Conservation (phyloP, 164 flowering plant genomes). For the Annona squamosa region DNA sequence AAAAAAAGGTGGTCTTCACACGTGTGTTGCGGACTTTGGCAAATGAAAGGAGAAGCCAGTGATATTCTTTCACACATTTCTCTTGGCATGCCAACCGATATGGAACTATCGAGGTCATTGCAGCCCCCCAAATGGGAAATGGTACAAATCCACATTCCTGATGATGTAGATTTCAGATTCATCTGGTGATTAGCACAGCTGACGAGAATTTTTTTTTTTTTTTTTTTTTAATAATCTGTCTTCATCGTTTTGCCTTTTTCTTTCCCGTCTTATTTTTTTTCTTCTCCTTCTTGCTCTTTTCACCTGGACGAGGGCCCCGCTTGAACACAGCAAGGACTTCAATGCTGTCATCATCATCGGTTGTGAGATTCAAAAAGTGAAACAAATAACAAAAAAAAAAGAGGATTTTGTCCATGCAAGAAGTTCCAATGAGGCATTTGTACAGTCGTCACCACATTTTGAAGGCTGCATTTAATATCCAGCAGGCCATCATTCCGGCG, state of each 20-base stretch:
- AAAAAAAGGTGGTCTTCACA: too few relatives aligned
- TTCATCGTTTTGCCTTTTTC: constrained; percentile 16
- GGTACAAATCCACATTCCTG: too few relatives aligned
- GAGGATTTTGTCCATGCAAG: background rate
- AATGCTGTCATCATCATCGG: constrained; percentile 41
- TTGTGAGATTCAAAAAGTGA: background rate
- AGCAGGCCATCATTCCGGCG: background rate
- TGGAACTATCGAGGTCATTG: too few relatives aligned
- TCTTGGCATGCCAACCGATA: too few relatives aligned
- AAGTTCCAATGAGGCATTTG: background rate
- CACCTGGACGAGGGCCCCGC: constrained; percentile 32
- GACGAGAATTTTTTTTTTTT: background rate
- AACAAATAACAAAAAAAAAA: too few relatives aligned
- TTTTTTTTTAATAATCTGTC: too few relatives aligned
- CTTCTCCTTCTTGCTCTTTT: constrained; percentile 51
- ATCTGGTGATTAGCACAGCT: background rate
- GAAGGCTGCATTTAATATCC: background rate
- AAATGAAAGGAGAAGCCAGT: too few relatives aligned
- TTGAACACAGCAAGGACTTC: constrained; percentile 87
- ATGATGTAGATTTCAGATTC: background rate
- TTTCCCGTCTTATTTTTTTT: constrained; percentile 52
- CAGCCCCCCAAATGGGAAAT: too few relatives aligned
- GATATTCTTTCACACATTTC: too few relatives aligned
- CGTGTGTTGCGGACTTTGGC: too few relatives aligned
- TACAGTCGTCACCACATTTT: background rate